Conservation (phyloP, 768 basidiomycete genomes). For the Cyclocybe cylindracea region DNA sequence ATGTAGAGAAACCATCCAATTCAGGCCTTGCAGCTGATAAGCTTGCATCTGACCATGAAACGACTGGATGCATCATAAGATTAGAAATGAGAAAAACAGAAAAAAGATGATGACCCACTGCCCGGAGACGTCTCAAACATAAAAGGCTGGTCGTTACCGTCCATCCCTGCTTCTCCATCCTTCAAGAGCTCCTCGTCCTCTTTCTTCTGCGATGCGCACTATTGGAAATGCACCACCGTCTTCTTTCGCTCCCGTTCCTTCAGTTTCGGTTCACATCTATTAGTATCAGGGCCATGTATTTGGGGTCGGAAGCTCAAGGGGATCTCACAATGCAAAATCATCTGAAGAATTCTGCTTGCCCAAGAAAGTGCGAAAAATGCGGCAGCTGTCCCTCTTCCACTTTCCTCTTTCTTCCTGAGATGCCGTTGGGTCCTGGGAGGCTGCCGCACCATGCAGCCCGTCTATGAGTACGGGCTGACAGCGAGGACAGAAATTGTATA, state of each 20-base stretch:
- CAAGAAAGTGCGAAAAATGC: constrained; percentile 95
- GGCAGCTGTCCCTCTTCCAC: no score
- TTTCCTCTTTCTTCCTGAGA: no score
- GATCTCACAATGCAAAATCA: neutral
- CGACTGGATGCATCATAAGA: constrained; percentile 48
- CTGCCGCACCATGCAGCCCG: no score
- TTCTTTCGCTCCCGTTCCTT: constrained; percentile 89
- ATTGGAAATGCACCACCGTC: constrained; percentile 70
- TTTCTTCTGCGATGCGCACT: constrained; percentile 89
- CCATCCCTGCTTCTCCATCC: constrained; percentile 76
- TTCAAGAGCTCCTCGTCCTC: constrained; percentile 96
- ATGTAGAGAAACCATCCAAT: constrained; percentile 90
- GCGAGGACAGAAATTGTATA: no score
- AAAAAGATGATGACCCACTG: constrained; percentile 51
- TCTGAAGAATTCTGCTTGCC: constrained; percentile 94
- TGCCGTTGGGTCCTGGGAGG: no score
- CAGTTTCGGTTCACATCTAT: constrained; percentile 81
- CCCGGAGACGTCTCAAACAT: constrained; percentile 94
- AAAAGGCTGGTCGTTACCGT: constrained; percentile 86
- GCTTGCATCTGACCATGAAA: constrained; percentile 88
- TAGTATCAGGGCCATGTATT: constrained; percentile 88
- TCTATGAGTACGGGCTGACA: no score
- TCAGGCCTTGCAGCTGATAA: constrained; percentile 87
- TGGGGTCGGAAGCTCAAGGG: constrained; percentile 76
- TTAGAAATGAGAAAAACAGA: neutral